Base-by-base conservation (phyloP, 2,329 filamentous ascomycete species). In the Cordyceps farinosa region DNA sequence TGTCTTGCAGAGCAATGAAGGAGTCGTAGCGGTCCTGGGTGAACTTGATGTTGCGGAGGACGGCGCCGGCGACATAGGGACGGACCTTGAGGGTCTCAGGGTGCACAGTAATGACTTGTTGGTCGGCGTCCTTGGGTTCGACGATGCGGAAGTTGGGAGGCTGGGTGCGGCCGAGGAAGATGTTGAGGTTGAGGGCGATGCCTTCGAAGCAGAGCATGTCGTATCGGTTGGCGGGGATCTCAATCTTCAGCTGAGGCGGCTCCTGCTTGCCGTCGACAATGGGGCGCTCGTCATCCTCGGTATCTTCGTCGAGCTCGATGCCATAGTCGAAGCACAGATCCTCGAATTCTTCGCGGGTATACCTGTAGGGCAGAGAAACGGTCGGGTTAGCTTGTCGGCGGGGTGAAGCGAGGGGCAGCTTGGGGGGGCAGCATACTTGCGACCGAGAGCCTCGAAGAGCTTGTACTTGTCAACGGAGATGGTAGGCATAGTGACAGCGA, bases 261-360 rank as follows among this genome's bases (percentile, higher is more conserved):
- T 96, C 91, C 77, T 96, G 90, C 69, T 89, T 86, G 74, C 90
- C 90, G 79, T 92, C 84, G 71, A 90, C 84, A 64, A 90, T 80
- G 38, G 90, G 90, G 53, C 91, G 83, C 68, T 91, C 87, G 64
- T 86, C 83, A 71, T 91, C 83, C 69, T 91, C 89, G 56, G 91
- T 95, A 77, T 99, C 95, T 80, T 98, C 94, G 80, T 99, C 95
- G 70, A 99, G 86, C 78, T 99, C 95, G 74, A 99, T 96, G 65
- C 93, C 93, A 74, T 97, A 99, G 73, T 99, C 94, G 84, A 99
- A 99, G 79, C 95, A 98, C 70, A 99, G 84, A 74, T 96, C 90
- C 77, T 99, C 95, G 74, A 99, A 99, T 73, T 96, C 91, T 71
- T 96, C 87, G 67, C 91, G 95, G 62, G 94, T 97, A 78, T 91